phyloP scores from a whole-genome alignment of 78 protist species.

The Isochrysis galbana region DNA sequence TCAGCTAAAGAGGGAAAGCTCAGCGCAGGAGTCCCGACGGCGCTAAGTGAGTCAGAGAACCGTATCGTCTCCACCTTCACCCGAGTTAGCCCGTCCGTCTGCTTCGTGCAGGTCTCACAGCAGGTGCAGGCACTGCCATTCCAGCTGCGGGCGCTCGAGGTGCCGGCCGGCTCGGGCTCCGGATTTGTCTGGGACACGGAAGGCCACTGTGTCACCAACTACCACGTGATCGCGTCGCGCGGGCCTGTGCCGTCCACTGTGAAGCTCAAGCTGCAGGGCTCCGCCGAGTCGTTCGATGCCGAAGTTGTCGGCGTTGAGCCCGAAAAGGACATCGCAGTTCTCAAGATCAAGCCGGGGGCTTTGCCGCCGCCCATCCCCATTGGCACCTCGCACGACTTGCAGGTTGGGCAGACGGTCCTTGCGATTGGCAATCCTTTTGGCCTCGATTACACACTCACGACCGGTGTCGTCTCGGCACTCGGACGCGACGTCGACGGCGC shows the following conservation, averaged over 20 bases:
- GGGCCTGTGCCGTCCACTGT: neutral
- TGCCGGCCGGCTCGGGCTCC: constrained; percentile 25
- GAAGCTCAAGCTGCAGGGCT: neutral
- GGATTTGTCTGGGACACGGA: constrained; percentile 42
- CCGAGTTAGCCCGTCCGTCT: neutral
- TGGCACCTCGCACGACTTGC: neutral
- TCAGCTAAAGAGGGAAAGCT: neutral
- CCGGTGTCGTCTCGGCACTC: constrained; percentile 40
- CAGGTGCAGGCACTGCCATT: neutral
- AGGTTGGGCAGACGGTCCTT: constrained; percentile 28
- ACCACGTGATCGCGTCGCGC: constrained; percentile 28
- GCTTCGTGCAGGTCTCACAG: neutral
- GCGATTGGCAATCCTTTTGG: constrained; percentile 54
- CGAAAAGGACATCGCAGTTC: neutral
- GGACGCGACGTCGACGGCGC: constrained; percentile 20
- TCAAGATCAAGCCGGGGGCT: neutral
- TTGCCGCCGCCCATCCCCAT: neutral
- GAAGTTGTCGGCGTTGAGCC: neutral
- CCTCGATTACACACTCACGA: constrained; percentile 47
- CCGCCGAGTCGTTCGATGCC: neutral
- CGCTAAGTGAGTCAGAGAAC: neutral
- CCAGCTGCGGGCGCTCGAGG: neutral
- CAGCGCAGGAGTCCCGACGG: neutral
- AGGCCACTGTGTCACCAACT: constrained; percentile 45
- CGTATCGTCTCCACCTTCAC: neutral